Conservation (phyloP, 768 basidiomycete genomes). For the Leccinum disarticulatum region DNA sequence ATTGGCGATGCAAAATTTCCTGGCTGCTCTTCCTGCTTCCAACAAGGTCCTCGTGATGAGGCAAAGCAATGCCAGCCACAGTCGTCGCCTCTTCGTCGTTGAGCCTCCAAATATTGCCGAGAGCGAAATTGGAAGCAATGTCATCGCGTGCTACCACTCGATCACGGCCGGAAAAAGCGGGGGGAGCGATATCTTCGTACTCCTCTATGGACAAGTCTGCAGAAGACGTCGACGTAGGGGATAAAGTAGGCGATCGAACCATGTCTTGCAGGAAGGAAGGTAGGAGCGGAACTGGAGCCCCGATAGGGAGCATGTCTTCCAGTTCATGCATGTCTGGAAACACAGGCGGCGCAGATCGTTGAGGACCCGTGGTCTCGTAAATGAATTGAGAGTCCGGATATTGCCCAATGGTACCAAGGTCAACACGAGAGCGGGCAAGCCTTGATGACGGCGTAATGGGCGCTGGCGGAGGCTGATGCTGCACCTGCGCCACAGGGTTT, state of each 20-base stretch:
- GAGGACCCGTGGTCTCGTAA: constrained; percentile 62
- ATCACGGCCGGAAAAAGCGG: constrained; percentile 29
- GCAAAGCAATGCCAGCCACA: constrained; percentile 49
- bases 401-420: constrained; percentile 33
- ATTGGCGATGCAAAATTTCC: constrained; percentile 36
- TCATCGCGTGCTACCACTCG: constrained; percentile 28
- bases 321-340: constrained; percentile 33
- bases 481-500: constrained; percentile 48
- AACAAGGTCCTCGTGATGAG: constrained; percentile 39
- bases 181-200: constrained; percentile 37
- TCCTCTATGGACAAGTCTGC: constrained; percentile 68
- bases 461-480: constrained; percentile 9
- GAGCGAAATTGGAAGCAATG: constrained; percentile 31
- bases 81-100: constrained; percentile 70
- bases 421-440: no score
- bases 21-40: constrained; percentile 42
- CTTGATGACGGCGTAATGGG: no score
- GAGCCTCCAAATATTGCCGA: constrained; percentile 66
- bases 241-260: constrained; percentile 64
- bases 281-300: constrained; percentile 54
- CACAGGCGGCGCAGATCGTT: constrained; percentile 39
- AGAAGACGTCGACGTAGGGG: constrained; percentile 64
- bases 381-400: constrained; percentile 52
- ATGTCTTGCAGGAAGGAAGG: constrained; percentile 79
- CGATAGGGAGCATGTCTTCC: constrained; percentile 19